A percentile compares a stretch with the other conserved stretches of the same genome.
Evolutionary conservation across 768 basidiomycete genomes (phyloP).

Genomic region (Mycena olivaceomarginata): DNA sequence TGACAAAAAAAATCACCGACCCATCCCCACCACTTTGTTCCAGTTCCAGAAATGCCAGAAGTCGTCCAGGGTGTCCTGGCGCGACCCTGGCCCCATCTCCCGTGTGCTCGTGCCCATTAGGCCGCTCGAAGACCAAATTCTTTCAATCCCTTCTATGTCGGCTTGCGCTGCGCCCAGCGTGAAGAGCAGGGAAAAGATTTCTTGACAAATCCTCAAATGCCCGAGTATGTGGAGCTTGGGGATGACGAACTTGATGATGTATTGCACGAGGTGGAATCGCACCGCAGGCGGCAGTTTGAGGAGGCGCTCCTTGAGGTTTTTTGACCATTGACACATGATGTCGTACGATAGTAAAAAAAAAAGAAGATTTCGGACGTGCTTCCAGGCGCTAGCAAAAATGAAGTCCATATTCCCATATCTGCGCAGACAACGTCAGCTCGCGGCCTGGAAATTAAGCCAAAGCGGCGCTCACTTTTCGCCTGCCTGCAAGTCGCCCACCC

Average conservation of each 20-base stretch:
- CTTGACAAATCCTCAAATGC: no score
- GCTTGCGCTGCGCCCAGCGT: not conserved
- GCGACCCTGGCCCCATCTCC: not conserved
- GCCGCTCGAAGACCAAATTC: not conserved
- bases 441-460: no score
- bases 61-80: not conserved
- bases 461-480: no score
- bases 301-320: not conserved
- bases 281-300: not conserved
- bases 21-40: not conserved
- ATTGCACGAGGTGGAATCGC: not conserved
- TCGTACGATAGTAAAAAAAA: no score
- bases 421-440: no score
- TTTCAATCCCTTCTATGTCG: not conserved
- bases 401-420: no score
- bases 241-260: no score
- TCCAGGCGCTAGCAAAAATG: no score
- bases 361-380: no score
- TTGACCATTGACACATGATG: not conserved
- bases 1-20: not conserved
- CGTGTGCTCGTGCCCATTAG: not conserved
- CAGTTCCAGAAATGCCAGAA: not conserved
- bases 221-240: no score
- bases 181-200: not conserved
- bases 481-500: no score